Conservation (phyloP, 306 rosid genomes). For the Inga oerstediana region DNA sequence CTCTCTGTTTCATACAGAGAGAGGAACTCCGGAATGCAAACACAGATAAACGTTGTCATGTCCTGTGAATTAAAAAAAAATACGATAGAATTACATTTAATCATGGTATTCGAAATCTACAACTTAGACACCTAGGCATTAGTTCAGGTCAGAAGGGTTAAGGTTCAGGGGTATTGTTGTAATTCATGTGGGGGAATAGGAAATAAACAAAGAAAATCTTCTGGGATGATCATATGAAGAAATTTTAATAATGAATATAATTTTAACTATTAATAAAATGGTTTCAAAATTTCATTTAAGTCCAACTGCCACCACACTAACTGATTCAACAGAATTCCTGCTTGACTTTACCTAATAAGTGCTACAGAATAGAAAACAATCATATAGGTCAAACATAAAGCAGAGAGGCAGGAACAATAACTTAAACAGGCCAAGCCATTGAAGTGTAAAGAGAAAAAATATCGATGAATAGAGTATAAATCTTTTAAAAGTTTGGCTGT, state of each 20-base stretch:
- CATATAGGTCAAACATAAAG: background rate
- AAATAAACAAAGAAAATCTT: background rate
- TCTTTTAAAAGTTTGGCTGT: background rate
- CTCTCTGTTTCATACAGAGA: conserved; percentile 82
- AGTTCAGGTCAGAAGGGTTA: background rate
- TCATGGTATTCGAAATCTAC: background rate
- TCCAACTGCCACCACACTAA: too few relatives aligned
- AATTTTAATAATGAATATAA: background rate
- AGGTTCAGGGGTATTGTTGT: background rate
- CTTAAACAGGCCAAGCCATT: background rate
- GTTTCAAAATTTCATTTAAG: background rate
- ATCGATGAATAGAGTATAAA: background rate
- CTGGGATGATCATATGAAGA: background rate
- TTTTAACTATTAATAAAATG: background rate
- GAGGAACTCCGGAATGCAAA: conserved; percentile 80
- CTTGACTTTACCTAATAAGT: too few relatives aligned
- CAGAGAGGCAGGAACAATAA: background rate
- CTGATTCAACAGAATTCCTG: too few relatives aligned
- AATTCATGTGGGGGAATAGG: background rate
- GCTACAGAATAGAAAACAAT: background rate
- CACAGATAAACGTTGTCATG: conserved; percentile 73
- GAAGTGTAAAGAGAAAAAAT: background rate
- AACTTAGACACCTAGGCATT: background rate
- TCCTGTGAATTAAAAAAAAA: conserved; percentile 53
- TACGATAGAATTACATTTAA: conserved; percentile 5